Evolutionary conservation across 768 basidiomycete species (phyloP), one percentile per base, ranked within the genome.

Genomic region (Kondoa malvinella): DNA sequence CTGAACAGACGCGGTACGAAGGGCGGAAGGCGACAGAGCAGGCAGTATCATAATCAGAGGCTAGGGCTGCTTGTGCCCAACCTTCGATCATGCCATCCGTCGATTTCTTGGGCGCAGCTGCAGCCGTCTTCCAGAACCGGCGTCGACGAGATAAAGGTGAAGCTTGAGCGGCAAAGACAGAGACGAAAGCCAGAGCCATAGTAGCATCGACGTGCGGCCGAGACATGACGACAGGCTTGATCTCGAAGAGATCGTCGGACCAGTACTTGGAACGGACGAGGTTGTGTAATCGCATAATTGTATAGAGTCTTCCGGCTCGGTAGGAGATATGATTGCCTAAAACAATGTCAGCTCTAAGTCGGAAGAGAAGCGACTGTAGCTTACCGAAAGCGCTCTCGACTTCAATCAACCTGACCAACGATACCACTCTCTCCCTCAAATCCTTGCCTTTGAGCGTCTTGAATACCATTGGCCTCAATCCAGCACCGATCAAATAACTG

Each of bases 351-450:
- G 27, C 27, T 59, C 4, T 14, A 25, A 59, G 58, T 14, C 27
- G 21, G 14, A 25, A 25, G 12, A 25, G 58, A 4, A 31, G 25
- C 58, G 30, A 25, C 12, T 56, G 50, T 12, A 27, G n/a, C 61
- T 32, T n/a, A 63, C 61, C 61, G 33, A 31, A 29, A 32, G 61
- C 61, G 33, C 26, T 63, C 61, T 63, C 61, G 30, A 63, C 33
- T 32, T 63, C 61, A 16, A 15, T 32, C 12, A 63, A 32, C 8
- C 61, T 16, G 27, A 63, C 30, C 26, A 63, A 33, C 12, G 61
- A 27, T 3, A 27, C 29, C 16, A 17, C 15, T 8, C 61, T 27
- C 32, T 63, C 61, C 12, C 27, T 33, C 61, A 63, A 17, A 4
- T 63, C 26, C 12, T 27, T 33, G 4, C 14, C 26, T 17, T 27